Evolutionary conservation across 78 protist genomes (phyloP), one percentile per base, ranked within the genome.

Genomic region (Protostelium mycophagum): DNA sequence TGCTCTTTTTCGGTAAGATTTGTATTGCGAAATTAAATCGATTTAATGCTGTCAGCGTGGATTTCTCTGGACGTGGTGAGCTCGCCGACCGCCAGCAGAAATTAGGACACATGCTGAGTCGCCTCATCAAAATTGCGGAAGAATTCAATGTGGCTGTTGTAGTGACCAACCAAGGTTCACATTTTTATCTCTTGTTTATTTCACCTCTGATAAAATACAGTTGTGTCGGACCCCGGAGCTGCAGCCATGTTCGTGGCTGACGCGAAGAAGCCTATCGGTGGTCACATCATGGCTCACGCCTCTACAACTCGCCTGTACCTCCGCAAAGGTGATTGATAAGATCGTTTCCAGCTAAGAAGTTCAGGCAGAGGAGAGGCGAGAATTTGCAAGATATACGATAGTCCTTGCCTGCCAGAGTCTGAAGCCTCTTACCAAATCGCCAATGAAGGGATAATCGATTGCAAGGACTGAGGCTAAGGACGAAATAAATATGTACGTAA

Each of bases 271-370:
- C 99, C 99, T 35, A 96, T 98, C 91, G 99, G 99, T 36, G 99
- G 99, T 83, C 93, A 99, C 95, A 97, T 99, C 93, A 92, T 99
- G 89, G 99, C 99, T 25, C 99, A 99, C 90, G 99, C 99, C 0
- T 96, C 99, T 0, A 98, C 99, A 34, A 97, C 99, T 1, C 84
- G 90, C 0, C 91, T 96, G 35, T 95, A 83, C 63, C 87, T 97
- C 35, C 92, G 99, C 35, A 98, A 98, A 90, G 73, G 73, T 51
- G 73, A 51, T 51, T 51, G 5, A 51, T 25, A 51, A 25, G 73
- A 51, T 51, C 16, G 5, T 51, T 16, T 51, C 16, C 73, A 51
- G 5, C 16, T 51, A 51, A 25, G 5, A 25, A 5, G 5, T 16
- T 51, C 73, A 51, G 99, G 99, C 36, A 87, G 97, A 10, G 99